A percentile compares a stretch with the other conserved stretches of the same genome.
Conservation (phyloP, 208 protist genomes). For the Leishmania guyanensis region DNA sequence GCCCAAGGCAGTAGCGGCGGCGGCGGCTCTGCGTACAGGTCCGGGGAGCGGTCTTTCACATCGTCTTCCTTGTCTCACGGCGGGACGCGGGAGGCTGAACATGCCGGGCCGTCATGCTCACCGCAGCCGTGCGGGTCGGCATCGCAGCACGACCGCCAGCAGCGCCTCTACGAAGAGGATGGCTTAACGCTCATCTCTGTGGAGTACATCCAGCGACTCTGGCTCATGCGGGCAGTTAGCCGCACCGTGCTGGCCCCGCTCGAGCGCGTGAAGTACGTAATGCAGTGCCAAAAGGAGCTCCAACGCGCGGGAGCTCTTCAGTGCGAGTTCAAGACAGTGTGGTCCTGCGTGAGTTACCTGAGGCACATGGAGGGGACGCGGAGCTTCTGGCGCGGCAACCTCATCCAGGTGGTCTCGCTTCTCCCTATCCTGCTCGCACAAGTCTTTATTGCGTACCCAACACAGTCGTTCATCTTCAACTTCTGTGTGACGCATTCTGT, state of each 20-base stretch:
- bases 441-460: slow-evolving; percentile 69
- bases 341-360: slow-evolving; percentile 61
- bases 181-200: slow-evolving; percentile 44
- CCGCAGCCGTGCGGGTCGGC: not conserved
- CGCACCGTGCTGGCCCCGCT: slow-evolving; percentile 74
- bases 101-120: not conserved
- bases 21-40: not conserved
- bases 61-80: not conserved
- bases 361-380: slow-evolving; percentile 48
- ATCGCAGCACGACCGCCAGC: not conserved
- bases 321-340: slow-evolving; percentile 53
- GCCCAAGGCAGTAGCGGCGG: slow-evolving; percentile 1
- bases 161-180: slow-evolving; percentile 10
- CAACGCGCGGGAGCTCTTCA: slow-evolving; percentile 49
- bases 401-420: slow-evolving; percentile 73
- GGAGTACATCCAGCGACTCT: slow-evolving; percentile 57
- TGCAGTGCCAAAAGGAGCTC: slow-evolving; percentile 81
- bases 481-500: slow-evolving; percentile 33
- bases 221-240: slow-evolving; percentile 43
- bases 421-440: slow-evolving; percentile 69
- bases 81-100: not conserved
- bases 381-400: slow-evolving; percentile 84
- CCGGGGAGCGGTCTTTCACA: not conserved
- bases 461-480: slow-evolving; percentile 64
- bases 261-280: slow-evolving; percentile 85